Percentiles rank a stretch among this genome's conserved stretches.
Conservation (phyloP, 2,329 filamentous ascomycete species). For the Gremmenia infestans region DNA sequence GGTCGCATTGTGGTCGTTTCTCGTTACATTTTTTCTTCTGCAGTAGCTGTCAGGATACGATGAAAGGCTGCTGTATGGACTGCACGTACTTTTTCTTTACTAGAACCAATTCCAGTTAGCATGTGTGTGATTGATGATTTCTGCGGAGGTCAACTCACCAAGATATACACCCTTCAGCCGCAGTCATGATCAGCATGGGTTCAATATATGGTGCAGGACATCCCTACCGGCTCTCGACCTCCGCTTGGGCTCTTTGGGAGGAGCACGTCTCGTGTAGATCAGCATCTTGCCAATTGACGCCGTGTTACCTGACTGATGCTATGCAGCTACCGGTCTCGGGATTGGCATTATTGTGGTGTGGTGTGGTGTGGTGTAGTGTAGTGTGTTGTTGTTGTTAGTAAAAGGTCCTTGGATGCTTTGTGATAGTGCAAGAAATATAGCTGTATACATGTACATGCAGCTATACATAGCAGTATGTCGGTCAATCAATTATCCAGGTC, state of each 20-base stretch:
- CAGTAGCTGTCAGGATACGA: constrained; percentile 8
- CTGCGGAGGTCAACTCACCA: constrained; percentile 22
- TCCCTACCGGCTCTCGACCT: constrained; percentile 53
- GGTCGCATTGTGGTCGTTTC: constrained; percentile 28
- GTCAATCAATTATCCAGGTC: no score
- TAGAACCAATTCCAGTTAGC: constrained; percentile 7
- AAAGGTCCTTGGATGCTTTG: no score
- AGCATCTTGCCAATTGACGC: constrained; percentile 39
- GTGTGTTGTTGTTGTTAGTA: no score
- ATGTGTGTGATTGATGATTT: neutral
- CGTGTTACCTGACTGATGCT: constrained; percentile 5
- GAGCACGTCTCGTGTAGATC: constrained; percentile 52
- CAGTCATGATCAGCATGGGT: constrained; percentile 12
- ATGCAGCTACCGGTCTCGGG: neutral
- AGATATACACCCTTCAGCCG: constrained; percentile 27
- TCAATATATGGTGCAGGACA: neutral
- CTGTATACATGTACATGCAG: no score
- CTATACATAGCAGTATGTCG: no score
- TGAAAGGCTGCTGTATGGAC: neutral
- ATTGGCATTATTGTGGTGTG: no score
- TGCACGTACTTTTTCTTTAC: constrained; percentile 31
- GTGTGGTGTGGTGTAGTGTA: no score
- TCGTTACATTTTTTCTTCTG: constrained; percentile 34
- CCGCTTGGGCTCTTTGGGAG: constrained; percentile 54
- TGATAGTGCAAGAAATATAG: no score